Evolutionary conservation across 106 monocot species (phyloP), one percentile per base, ranked within the genome.

Genomic region (Acorus calamus): DNA sequence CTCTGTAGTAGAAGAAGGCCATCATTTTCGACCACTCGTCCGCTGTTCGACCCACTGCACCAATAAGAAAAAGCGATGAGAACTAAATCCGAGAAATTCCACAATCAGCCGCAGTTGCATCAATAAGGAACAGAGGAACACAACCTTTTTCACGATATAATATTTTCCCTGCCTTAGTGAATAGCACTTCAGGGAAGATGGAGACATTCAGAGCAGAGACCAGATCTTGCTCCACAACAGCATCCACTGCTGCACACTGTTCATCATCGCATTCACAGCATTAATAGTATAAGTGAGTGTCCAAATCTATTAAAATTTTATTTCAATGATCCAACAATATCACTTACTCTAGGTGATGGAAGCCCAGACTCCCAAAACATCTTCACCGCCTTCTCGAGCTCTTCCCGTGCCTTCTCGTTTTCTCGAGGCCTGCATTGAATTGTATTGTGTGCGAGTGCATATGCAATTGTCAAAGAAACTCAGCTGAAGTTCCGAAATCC

Each of bases 1-100:
- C 96, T 63, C 84, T 96, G 75, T 83, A 91, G 75, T 91, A 91
- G 78, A 96, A 96, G 72, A 87, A 96, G 8, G 84, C 87, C 85
- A 96, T 96, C n/a, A 96, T 83, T 72, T 91, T 82, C 2, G 85
- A 84, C 91, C 87, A 91, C 52, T 91, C 91, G 2, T 88, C 87
- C 47, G 78, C 87, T 7, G 78, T 79, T 50, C 91, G 65, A 47
- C 81, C 85, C 42, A 87, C 96, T 96, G 69, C 49, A 77, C 56
- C 46, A n/a, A 44, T 11, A 51, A 60, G 14, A 42, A 60, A 28
- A 54, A 54, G 7, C 6, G 1, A 3, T 46, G 9, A 2, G 48
- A 28, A 28, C 28, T 28, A 28, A 28, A 28, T 0, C 28, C 57
- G 57, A 4, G 46, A 14, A 47, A 28, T 51, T 47, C 52, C 42